phyloP scores from a whole-genome alignment of 805 yeast genomes.

The Schizosaccharomyces octosporus region DNA sequence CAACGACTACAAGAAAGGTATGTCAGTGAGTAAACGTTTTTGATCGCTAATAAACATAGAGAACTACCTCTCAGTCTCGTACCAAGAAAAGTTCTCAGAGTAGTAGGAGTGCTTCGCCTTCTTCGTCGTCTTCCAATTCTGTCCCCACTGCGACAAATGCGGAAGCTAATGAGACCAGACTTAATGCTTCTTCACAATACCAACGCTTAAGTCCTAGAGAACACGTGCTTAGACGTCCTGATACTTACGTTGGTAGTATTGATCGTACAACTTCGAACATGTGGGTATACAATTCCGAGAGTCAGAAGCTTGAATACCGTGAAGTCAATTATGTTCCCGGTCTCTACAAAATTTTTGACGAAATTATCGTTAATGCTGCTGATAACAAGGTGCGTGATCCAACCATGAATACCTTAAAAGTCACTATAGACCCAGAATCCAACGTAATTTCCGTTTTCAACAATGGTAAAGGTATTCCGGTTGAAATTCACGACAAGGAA shows the following conservation, averaged over 20 bases:
- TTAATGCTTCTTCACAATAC: slow-evolving; percentile 42
- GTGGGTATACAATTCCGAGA: slow-evolving; percentile 63
- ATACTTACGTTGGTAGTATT: slow-evolving; percentile 87
- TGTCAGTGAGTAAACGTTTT: not conserved
- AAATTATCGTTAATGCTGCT: slow-evolving; percentile 91
- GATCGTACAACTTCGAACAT: slow-evolving; percentile 55
- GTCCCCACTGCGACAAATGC: not conserved
- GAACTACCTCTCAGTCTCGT: not conserved
- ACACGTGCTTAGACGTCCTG: slow-evolving; percentile 91
- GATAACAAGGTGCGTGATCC: slow-evolving; percentile 94
- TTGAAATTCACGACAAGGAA: slow-evolving; percentile 78
- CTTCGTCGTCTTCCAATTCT: not conserved
- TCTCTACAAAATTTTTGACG: slow-evolving; percentile 85
- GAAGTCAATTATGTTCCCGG: slow-evolving; percentile 78
- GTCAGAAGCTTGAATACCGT: slow-evolving; percentile 27
- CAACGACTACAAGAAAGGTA: not conserved
- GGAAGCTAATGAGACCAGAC: not conserved
- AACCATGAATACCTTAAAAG: slow-evolving; percentile 61
- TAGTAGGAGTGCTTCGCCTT: no score
- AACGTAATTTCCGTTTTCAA: slow-evolving; percentile 61
- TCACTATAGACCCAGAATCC: slow-evolving; percentile 50
- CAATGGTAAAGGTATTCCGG: slow-evolving; percentile 88
- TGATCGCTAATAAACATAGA: not conserved
- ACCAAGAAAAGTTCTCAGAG: not conserved
- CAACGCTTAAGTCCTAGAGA: slow-evolving; percentile 77